Base-by-base conservation (phyloP, 2,329 filamentous ascomycete species). In the Scleromitrula shiraiana region DNA sequence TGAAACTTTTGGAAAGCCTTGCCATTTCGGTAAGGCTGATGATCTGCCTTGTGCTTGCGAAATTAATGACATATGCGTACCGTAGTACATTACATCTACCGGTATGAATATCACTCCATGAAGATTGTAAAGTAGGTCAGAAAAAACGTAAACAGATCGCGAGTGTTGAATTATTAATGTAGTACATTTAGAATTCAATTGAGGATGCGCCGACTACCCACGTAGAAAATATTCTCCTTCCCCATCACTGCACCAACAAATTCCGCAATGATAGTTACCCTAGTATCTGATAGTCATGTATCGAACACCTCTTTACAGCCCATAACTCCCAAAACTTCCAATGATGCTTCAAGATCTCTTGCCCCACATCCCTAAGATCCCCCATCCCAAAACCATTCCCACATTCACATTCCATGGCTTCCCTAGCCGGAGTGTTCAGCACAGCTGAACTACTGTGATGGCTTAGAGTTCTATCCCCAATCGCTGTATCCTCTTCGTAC, bases 311-410 rank as follows among this genome's bases (percentile, higher is more conserved):
- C 35, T 49, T 49, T 8, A 49, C 33, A 4, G 41, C 41, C 47
- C 47, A 49, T 20, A 45, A 29, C n/a, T 49, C 41, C 47, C 47
- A 49, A 39, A 35, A 45, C 19, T 49, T 49, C 47, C 47, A 49
- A 26, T 37, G 41, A 6, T 33, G 26, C n/a, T 46, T 49, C n/a
- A 33, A 30, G 9, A 49, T 35, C 1, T 46, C 35, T 5, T 27
- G 10, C 2, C 41, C 41, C 14, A 24, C 41, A 19, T 40, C 35
- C 7, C 32, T 17, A 20, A 49, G 24, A 39, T 49, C 41, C 7
- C 7, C 27, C 15, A 49, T 40, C 2, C 32, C 41, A 29, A 32
- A 49, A 1, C 46, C 46, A 30, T 40, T 15, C 10, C 15, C 41
- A 35, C 47, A 49, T 22, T 45, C 41, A 20, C 47, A 49, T 41